Evolutionary conservation across 2,329 filamentous ascomycete species (phyloP), one percentile per base, ranked within the genome.

Genomic region (Hypocreales sp.): DNA sequence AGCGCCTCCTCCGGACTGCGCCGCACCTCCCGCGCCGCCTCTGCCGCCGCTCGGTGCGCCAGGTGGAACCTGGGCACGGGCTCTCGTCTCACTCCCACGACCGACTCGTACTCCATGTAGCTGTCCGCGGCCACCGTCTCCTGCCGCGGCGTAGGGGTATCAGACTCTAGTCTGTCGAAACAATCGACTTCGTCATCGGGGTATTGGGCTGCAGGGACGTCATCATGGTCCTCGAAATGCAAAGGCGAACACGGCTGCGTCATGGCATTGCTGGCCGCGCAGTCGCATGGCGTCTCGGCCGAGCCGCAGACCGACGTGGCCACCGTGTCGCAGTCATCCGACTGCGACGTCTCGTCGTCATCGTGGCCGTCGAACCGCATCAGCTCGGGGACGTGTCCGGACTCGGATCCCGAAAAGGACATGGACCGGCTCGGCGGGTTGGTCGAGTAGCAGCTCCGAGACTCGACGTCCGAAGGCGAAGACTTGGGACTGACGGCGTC

Each of bases 361-460:
- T 58, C 55, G 31, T 54, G 49, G 21, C 53, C 42, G 25, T 50
- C 36, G 13, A 43, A 31, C 12, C 50, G 42, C 15, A 37, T 31
- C 22, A 50, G 38, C 21, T 43, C 47, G 14, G 51, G 32, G 16
- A 42, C 35, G 13, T 39, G 44, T 15, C 56, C 60, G 3, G 56
- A 52, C 34, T 66, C 64, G 0, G 56, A 61, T 27, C 60, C 61
- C 1, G 63, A 67, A 37, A 65, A 66, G 3, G 65, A 69, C 29
- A 63, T 48, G 10, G 58, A 60, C 29, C 63, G 58, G 7, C 60
- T 55, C 5, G 60, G 56, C 1, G 58, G 57, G 26, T 44, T 51
- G 44, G 40, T 55, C 30, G 22, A 8, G 7, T 40, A 45, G 30
- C 35, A 53, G 32, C 27, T 47, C 34, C 36, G 42, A 11, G 41